A percentile compares a stretch with the other conserved stretches of the same genome.
Evolutionary conservation across 176 grass and related monocot genomes (phyloP).

Genomic region (Aegilops bicornis): DNA sequence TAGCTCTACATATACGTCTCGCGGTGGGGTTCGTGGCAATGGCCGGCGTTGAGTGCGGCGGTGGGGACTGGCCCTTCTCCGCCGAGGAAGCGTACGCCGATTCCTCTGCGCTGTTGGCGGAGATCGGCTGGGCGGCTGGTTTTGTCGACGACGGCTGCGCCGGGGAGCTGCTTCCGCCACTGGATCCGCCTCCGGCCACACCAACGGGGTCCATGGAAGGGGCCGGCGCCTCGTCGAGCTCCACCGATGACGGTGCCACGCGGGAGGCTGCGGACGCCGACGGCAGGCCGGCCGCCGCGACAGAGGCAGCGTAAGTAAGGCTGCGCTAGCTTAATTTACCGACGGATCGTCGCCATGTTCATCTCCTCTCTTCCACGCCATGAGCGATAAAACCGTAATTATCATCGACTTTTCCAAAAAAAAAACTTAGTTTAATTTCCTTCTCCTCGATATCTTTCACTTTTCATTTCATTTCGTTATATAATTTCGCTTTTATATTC

Average conservation of each 20-base stretch:
- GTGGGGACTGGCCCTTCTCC: slow-evolving; percentile 41
- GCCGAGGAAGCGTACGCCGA: slow-evolving; percentile 34
- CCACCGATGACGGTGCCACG: slow-evolving; percentile 40
- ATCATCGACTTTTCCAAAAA: not conserved
- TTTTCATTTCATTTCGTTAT: not conserved
- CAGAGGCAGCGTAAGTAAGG: slow-evolving; percentile 46
- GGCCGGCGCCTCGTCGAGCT: slow-evolving; percentile 40
- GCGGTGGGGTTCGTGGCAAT: not conserved
- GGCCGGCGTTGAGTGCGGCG: not conserved
- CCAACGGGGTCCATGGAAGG: slow-evolving; percentile 35
- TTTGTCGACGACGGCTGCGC: slow-evolving; percentile 7
- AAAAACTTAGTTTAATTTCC: not conserved
- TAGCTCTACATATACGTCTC: not conserved
- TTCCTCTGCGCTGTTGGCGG: slow-evolving; percentile 41
- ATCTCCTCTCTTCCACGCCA: not conserved
- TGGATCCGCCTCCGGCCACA: slow-evolving; percentile 33
- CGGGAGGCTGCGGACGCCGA: slow-evolving; percentile 39
- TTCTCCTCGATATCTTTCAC: not conserved
- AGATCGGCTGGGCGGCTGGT: slow-evolving; percentile 48
- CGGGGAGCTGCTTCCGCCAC: slow-evolving; percentile 20
- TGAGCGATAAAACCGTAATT: not conserved
- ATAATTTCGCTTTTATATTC: not conserved
- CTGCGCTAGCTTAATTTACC: not conserved
- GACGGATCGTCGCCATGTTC: not conserved
- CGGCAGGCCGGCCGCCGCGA: slow-evolving; percentile 13